Percentiles rank a stretch among this genome's conserved stretches.
phyloP scores from a whole-genome alignment of 176 grass and related monocot genomes.

The Eleusine indica region DNA sequence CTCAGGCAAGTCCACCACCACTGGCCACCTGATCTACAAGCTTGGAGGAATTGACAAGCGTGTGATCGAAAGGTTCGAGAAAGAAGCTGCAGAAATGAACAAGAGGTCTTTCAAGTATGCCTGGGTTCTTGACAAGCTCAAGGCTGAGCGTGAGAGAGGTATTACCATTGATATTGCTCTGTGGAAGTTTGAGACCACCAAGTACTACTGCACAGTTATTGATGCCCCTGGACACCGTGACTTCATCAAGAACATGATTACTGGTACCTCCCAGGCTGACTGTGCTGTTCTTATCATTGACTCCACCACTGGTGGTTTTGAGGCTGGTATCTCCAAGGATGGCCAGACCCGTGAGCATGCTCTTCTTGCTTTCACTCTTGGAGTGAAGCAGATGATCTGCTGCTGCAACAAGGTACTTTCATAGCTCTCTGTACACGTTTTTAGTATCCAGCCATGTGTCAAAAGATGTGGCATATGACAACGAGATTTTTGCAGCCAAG shows the following conservation, averaged over 20 bases:
- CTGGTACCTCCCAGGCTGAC: slow-evolving; percentile 82
- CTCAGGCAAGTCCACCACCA: slow-evolving; percentile 88
- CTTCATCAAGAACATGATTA: slow-evolving; percentile 95
- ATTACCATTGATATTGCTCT: slow-evolving; percentile 83
- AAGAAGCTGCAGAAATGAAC: slow-evolving; percentile 83
- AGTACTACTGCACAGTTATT: slow-evolving; percentile 82
- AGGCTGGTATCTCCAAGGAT: slow-evolving; percentile 88
- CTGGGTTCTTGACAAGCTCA: slow-evolving; percentile 92
- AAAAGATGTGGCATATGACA: too few relatives aligned
- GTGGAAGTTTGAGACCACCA: slow-evolving; percentile 82
- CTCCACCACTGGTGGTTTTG: slow-evolving; percentile 90
- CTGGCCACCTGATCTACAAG: slow-evolving; percentile 88
- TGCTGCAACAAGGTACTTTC: slow-evolving; percentile 82
- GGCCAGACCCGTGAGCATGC: slow-evolving; percentile 84
- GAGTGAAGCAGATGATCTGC: slow-evolving; percentile 88
- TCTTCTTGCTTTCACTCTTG: slow-evolving; percentile 83
- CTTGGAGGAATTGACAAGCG: slow-evolving; percentile 92
- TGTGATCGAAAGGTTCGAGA: slow-evolving; percentile 82
- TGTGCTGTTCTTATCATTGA: slow-evolving; percentile 84
- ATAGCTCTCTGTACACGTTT: neutral
- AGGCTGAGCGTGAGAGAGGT: slow-evolving; percentile 81
- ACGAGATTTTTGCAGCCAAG: too few relatives aligned
- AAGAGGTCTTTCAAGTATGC: slow-evolving; percentile 87
- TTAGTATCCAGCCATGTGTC: neutral
- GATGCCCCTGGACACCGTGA: slow-evolving; percentile 85